Conservation (phyloP, 768 basidiomycete species). For the Boletus pseudopeckii region DNA sequence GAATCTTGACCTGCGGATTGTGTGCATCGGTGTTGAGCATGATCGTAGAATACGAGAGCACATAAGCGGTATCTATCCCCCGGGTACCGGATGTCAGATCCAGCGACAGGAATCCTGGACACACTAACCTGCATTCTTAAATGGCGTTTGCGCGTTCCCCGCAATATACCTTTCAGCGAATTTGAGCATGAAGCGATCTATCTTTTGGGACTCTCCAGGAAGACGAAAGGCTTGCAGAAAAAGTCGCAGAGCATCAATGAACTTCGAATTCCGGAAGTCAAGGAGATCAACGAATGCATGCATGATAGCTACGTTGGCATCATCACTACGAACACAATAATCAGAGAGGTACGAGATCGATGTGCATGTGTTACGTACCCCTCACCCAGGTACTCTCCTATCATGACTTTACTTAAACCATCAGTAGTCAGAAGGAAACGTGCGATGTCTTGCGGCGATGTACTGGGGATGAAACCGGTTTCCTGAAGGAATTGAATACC, state of each 20-base stretch:
- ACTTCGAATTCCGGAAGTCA: conserved; percentile 77
- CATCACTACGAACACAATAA: conserved; percentile 54
- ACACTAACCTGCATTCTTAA: conserved; percentile 87
- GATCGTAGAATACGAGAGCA: conserved; percentile 93
- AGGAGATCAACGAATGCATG: conserved; percentile 94
- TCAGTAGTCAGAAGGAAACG: conserved; percentile 83
- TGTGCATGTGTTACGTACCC: conserved; percentile 52
- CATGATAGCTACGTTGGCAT: conserved; percentile 89
- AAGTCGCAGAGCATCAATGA: conserved; percentile 84
- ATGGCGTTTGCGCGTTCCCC: conserved; percentile 77
- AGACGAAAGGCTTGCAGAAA: conserved; percentile 96
- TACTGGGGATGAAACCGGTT: conserved; percentile 78
- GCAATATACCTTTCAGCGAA: conserved; percentile 97
- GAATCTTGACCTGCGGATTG: conserved; percentile 89
- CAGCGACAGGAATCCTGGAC: background rate
- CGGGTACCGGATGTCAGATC: conserved; percentile 6
- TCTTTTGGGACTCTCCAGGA: conserved; percentile 97
- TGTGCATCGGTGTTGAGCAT: conserved; percentile 97
- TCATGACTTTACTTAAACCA: conserved; percentile 91
- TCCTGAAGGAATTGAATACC: conserved; percentile 88
- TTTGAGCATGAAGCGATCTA: conserved; percentile 98
- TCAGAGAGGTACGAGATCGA: conserved; percentile 1
- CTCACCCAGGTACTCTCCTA: conserved; percentile 98
- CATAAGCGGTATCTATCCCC: conserved; percentile 81
- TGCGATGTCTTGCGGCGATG: conserved; percentile 74